Base-by-base conservation (phyloP, 2,329 filamentous ascomycete species). In the Clarireedia monteithiana region DNA sequence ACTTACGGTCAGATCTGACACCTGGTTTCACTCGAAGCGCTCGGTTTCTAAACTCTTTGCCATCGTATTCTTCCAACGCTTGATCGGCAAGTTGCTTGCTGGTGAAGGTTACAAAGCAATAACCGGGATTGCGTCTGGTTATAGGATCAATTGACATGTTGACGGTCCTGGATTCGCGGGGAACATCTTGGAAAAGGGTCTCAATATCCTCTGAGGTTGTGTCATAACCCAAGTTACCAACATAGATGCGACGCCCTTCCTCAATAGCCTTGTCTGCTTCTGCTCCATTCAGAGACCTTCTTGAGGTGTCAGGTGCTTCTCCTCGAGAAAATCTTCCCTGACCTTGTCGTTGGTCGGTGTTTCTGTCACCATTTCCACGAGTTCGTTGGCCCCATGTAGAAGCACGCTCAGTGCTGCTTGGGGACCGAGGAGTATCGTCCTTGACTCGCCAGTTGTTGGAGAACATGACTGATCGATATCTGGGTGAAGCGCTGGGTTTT, bases 81-180 rank as follows among this genome's bases (percentile, higher is more conserved):
- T 69, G 68, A 4, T 80, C 74, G 3, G 85, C 85, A 30, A 81
- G 73, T 27, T 80, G 79, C 47, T 75, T 75, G 48, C 74, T 76
- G 47, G 70, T 69, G 56, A 89, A 80, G 64, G 89, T 85, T 47
- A 89, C 80, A 63, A 90, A 89, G 72, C 85, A 89, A 71, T 88
- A 89, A 39, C 83, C 85, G 0, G 85, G 85, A 67, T 89, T 89
- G 46, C 85, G 76, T 42, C 78, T 81, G 30, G 80, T 85, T 68
- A 86, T 81, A 1, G 83, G 79, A 64, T 89, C 85, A 53, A 86
- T 77, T 0, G 83, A 84, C 63, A 89, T 85, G 67, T 86, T 82
- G 60, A 89, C 80, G 48, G 80, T 79, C 61, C 79, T 75, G 60
- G 74, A 76, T 64, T 72, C 66, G 56, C 65, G 59, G 56, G 71